Conservation (phyloP, 495 filamentous ascomycete species). For the Astrocystis sublimbata region DNA sequence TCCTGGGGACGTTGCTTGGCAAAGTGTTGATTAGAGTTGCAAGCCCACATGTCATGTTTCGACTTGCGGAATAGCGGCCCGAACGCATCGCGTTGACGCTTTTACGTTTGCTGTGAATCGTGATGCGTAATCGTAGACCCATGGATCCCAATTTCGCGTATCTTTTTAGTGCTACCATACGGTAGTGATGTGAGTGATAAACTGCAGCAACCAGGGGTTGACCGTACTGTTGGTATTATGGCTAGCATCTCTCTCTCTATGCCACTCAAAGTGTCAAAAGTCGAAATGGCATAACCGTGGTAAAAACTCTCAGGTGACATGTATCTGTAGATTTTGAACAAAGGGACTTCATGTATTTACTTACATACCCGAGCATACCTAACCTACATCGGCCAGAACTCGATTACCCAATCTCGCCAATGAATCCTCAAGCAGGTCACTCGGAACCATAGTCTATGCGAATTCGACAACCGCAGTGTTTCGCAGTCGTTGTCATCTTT, state of each 20-base stretch:
- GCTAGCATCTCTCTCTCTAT: background rate
- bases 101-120: background rate
- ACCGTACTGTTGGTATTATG: background rate
- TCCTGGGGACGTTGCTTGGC: background rate
- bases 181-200: background rate
- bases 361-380: background rate
- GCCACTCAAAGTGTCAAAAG: no score
- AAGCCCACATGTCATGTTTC: slow-evolving; percentile 8
- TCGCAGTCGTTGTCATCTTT: background rate
- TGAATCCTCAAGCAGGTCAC: background rate
- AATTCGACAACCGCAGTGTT: background rate
- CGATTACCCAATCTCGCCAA: no score
- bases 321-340: no score
- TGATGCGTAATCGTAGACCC: no score
- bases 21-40: background rate
- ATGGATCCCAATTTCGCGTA: no score
- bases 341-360: no score
- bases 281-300: no score
- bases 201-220: background rate
- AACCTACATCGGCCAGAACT: slow-evolving; percentile 4
- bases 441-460: background rate
- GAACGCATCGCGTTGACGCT: background rate
- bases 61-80: background rate
- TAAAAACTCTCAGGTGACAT: no score
- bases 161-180: background rate